These are phyloP conservation scores for Allium sativum DNA, from an alignment of 106 monocot genomes.

Conservation along the genomic window DNA sequence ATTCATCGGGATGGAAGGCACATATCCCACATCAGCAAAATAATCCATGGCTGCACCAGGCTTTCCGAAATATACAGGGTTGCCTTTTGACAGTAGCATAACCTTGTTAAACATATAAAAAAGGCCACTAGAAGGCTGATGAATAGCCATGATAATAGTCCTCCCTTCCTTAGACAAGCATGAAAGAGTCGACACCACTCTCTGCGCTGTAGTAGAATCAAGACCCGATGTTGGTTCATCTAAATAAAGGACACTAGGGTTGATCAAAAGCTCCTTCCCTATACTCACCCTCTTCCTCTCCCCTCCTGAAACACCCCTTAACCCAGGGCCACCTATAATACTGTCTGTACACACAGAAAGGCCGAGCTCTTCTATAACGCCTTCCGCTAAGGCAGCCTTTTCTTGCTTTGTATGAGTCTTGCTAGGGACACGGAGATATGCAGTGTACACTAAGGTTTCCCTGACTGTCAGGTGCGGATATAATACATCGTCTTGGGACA, in stretches of 20 bases:
- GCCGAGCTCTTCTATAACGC: slow-evolving; percentile 65
- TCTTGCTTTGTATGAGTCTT: slow-evolving; percentile 13
- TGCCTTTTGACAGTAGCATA: slow-evolving; percentile 50
- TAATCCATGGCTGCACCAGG: background rate
- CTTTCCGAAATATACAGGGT: slow-evolving; percentile 36
- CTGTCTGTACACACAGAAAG: slow-evolving; percentile 55
- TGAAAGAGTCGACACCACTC: slow-evolving; percentile 53
- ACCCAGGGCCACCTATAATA: slow-evolving; percentile 37
- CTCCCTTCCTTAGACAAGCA: slow-evolving; percentile 52
- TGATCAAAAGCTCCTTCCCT: slow-evolving; percentile 54
- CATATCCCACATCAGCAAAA: too few relatives aligned
- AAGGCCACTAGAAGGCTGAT: slow-evolving; percentile 66
- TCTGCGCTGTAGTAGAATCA: slow-evolving; percentile 62
- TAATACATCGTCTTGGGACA: slow-evolving; percentile 38
- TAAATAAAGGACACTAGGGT: slow-evolving; percentile 63
- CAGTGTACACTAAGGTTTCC: slow-evolving; percentile 64
- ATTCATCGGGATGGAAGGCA: too few relatives aligned
- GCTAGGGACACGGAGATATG: slow-evolving; percentile 63
- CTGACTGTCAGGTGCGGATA: slow-evolving; percentile 38
- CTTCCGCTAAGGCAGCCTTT: slow-evolving; percentile 19
- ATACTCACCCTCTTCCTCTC: slow-evolving; percentile 87
- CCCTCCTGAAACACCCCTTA: slow-evolving; percentile 77
- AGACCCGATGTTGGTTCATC: slow-evolving; percentile 74
- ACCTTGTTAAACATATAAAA: slow-evolving; percentile 45
- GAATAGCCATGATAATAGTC: slow-evolving; percentile 55